Evolutionary conservation across 169 alveolate genomes (phyloP), one percentile per base, ranked within the genome.

Genomic region (Neospora caninum): DNA sequence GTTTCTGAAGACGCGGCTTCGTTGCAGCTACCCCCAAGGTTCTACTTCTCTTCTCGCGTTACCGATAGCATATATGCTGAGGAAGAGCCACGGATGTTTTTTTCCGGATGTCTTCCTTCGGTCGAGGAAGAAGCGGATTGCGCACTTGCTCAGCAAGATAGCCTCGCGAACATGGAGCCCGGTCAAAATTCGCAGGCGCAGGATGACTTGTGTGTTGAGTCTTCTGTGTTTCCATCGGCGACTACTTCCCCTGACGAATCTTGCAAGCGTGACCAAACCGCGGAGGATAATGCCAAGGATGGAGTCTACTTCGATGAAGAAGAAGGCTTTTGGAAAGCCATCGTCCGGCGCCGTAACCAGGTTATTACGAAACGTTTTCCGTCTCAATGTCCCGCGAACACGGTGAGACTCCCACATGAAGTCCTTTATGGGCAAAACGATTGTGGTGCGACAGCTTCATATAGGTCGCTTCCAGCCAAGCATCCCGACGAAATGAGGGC

Each of bases 21-120:
- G 42, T 16, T n/a, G 86, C 39, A 18, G 42, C 86, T 78, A 0
- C 49, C 49, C n/a, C 39, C 27, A 36, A n/a, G 86, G 27, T 6
- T 78, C 45, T 78, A 20, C n/a, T 78, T 78, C 86, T 78, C 86
- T 29, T 36, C 49, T 22, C 86, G 86, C 18, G 86, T 78, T 43
- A 78, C 86, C 49, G 86, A 78, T 10, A 16, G 27, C 49, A n/a
- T 78, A 9, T 16, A 38, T 43, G 45, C 49, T n/a, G 45, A 78
- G 20, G 86, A 78, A 78, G 86, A 78, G 45, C 43, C 86, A n/a
- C 86, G 42, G 27, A 10, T 78, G 7, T 78, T 36, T n/a, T n/a
- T 78, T n/a, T 20, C 49, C n/a, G 45, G 86, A 20, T 78, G 10
- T 78, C 43, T 78, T 10, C 86, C 86, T 78, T 78, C 45, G 7